Evolutionary conservation across 2,329 filamentous ascomycete species (phyloP), one percentile per base, ranked within the genome.

Genomic region (Clonostachys rhizophaga): DNA sequence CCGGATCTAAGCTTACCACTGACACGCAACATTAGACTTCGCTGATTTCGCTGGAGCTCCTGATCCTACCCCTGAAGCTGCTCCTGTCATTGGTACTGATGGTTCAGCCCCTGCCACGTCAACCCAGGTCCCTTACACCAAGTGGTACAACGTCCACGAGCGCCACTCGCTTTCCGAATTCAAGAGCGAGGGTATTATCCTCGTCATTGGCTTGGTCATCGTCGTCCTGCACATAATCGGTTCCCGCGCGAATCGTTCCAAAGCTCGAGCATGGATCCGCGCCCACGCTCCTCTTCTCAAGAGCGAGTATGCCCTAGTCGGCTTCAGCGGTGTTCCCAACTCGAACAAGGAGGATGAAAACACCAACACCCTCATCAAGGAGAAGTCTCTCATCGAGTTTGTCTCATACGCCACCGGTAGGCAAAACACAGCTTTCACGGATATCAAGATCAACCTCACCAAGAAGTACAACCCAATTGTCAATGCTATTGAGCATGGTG

Each of bases 121-220:
- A 42, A 74, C 76, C 41, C 68, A 64, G 40, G 71, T 75, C 24
- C 87, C 89, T 13, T 96, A 87, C 68, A 96, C 91, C 45, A 90
- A 89, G 75, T 99, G 94, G 94, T 99, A 97, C 73, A 90, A 91
- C 48, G 76, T 97, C 51, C 94, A 95, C 79, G 91, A 97, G 79
- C 90, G 94, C 61, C 84, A 91, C 60, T 84, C 84, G 24, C 72
- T 86, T 50, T 78, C 77, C 60, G 94, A 99, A 66, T 99, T 99
- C 78, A 84, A 84, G 70, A 79, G 86, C 59, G 94, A 99, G 72
- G 86, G 88, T 50, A 72, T 91, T 64, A 87, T 99, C 58, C 71
- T 96, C 50, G 79, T 81, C 34, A 75, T 91, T 60, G 81, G 96
- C 56, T 61, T 84, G 46, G 54, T 95, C 46, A 79, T 96, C 54